A percentile compares a stretch with the other conserved stretches of the same genome.
Conservation (phyloP, 2,329 filamentous ascomycete species). For the Botrytis porri region DNA sequence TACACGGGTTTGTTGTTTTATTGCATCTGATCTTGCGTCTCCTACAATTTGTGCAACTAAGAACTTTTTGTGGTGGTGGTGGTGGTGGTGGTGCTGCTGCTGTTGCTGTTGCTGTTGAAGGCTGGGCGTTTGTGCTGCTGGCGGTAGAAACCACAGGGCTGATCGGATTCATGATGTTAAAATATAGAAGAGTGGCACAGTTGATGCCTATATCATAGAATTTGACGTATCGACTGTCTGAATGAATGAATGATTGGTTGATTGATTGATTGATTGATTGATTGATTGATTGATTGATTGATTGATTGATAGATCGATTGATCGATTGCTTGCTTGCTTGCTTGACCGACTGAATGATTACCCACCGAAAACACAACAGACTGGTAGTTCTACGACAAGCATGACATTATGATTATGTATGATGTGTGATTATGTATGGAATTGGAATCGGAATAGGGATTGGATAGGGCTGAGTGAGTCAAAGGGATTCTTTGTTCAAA, state of each 20-base stretch:
- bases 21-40: constrained; percentile 22
- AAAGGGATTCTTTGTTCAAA: background rate
- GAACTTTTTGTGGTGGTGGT: background rate
- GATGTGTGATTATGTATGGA: background rate
- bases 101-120: background rate
- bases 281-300: background rate
- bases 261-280: too few species aligned
- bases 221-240: background rate
- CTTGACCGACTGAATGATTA: background rate
- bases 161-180: constrained; percentile 6
- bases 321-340: too few species aligned
- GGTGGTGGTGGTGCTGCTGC: background rate
- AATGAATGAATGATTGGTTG: background rate
- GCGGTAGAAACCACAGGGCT: background rate
- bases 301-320: background rate
- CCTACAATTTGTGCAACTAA: constrained; percentile 22
- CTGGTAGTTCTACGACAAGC: background rate
- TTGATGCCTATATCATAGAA: background rate
- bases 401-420: background rate
- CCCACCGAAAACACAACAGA: background rate
- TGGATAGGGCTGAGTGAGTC: background rate
- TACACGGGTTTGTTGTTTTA: constrained; percentile 19
- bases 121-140: background rate
- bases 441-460: background rate
- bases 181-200: background rate